These are phyloP conservation scores for Phytopythium litorale DNA, from an alignment of 352 stramenopile species.

Conservation along the genomic window DNA sequence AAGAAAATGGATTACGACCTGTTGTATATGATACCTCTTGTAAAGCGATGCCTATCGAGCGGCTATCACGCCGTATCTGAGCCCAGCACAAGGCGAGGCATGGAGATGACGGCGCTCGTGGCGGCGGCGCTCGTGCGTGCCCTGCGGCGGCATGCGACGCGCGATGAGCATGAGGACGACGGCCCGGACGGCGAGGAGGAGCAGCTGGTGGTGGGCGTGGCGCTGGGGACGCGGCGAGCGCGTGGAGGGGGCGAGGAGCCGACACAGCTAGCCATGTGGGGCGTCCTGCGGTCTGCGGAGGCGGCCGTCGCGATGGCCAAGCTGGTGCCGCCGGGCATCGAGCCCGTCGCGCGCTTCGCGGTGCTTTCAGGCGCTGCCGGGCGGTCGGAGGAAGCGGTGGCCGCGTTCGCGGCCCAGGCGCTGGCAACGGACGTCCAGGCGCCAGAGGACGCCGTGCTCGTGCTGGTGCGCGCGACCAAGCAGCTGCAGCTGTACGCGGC, in stretches of 20 bases:
- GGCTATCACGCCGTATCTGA: neutral
- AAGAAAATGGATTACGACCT: neutral
- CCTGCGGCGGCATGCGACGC: slow-evolving; percentile 25
- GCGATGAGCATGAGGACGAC: slow-evolving; percentile 9
- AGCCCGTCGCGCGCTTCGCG: neutral
- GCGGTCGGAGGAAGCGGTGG: slow-evolving; percentile 7
- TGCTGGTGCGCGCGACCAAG: slow-evolving; percentile 16
- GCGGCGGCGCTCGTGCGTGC: slow-evolving; percentile 32
- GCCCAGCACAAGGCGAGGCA: neutral
- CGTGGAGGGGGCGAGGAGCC: slow-evolving; percentile 4
- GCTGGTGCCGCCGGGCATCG: slow-evolving; percentile 11
- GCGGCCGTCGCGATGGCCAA: slow-evolving; percentile 7
- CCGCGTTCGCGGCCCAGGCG: slow-evolving; percentile 8
- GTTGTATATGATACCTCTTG: neutral
- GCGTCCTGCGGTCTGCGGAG: slow-evolving; percentile 11
- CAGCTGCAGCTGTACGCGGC: slow-evolving; percentile 15
- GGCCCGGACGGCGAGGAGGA: neutral
- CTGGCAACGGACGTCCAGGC: neutral
- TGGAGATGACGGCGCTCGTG: slow-evolving; percentile 16
- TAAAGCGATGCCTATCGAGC: neutral
- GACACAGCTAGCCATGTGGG: slow-evolving; percentile 17
- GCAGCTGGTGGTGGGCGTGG: slow-evolving; percentile 13
- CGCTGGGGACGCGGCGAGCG: slow-evolving; percentile 20
- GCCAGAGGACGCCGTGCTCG: slow-evolving; percentile 11
- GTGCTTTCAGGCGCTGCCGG: neutral